Evolutionary conservation across 2,329 filamentous ascomycete species (phyloP).

Genomic region (Rhinocladiella similis): DNA sequence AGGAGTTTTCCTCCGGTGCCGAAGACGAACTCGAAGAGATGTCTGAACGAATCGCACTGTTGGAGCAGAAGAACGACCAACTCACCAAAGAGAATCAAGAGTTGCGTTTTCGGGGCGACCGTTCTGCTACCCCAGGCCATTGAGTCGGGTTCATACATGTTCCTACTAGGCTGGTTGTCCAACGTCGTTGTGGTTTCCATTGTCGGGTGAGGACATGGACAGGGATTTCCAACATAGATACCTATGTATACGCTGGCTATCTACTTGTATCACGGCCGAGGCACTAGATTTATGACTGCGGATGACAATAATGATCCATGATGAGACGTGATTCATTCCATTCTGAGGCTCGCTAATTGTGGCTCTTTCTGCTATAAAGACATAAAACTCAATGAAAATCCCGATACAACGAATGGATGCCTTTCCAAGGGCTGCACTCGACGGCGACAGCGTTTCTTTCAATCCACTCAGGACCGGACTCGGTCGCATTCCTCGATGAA

Average conservation of each 20-base stretch:
- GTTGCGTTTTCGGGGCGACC: slow-evolving; percentile 10
- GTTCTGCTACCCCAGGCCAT: background rate
- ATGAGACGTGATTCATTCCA: slow-evolving; percentile 11
- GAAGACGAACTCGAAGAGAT: slow-evolving; percentile 63
- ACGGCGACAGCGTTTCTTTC: slow-evolving; percentile 6
- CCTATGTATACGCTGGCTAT: background rate
- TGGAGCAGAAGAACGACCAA: slow-evolving; percentile 29
- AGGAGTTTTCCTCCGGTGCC: slow-evolving; percentile 65
- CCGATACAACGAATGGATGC: background rate
- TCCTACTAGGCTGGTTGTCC: background rate
- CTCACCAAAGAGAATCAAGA: slow-evolving; percentile 20
- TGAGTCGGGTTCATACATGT: background rate
- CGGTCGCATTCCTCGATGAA: slow-evolving; percentile 66
- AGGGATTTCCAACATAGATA: no score
- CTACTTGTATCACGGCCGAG: background rate
- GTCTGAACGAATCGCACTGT: slow-evolving; percentile 51
- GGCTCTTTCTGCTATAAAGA: slow-evolving; percentile 16
- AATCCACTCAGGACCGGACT: slow-evolving; percentile 31
- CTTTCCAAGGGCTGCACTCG: slow-evolving; percentile 10
- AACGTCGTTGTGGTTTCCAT: no score
- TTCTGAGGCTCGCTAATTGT: slow-evolving; percentile 20
- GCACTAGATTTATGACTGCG: no score
- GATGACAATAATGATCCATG: background rate
- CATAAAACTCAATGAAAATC: background rate
- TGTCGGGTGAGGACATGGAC: no score